A percentile compares a stretch with the other conserved stretches of the same genome.
Conservation (phyloP, 164 flowering plant species). For the Stephania japonica region DNA sequence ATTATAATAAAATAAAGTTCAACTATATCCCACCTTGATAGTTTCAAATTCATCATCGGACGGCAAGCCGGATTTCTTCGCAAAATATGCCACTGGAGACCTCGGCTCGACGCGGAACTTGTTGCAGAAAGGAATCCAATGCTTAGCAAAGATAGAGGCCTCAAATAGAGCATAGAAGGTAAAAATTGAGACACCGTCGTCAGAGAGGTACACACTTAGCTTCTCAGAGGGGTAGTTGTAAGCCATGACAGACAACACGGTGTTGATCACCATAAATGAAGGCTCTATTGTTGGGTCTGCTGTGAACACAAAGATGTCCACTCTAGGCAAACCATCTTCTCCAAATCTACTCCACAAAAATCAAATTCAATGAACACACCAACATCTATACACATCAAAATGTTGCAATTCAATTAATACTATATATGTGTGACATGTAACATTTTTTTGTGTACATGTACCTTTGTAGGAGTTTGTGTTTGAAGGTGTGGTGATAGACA, state of each 20-base stretch:
- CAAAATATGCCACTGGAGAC: slow-evolving; percentile 35
- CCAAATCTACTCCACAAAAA: slow-evolving; percentile 10
- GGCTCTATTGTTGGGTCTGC: slow-evolving; percentile 43
- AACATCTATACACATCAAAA: neutral
- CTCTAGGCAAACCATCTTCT: slow-evolving; percentile 22
- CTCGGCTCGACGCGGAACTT: slow-evolving; percentile 28
- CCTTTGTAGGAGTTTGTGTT: slow-evolving; percentile 32
- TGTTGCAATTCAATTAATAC: no score
- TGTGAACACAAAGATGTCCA: slow-evolving; percentile 44
- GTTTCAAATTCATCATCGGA: slow-evolving; percentile 11
- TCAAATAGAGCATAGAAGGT: slow-evolving; percentile 41
- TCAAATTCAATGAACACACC: neutral
- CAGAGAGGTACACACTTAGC: slow-evolving; percentile 36
- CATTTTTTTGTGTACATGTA: neutral
- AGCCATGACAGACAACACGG: slow-evolving; percentile 38
- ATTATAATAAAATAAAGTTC: no score
- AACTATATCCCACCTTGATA: slow-evolving; percentile 11
- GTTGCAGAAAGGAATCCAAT: slow-evolving; percentile 49
- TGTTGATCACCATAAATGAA: slow-evolving; percentile 35
- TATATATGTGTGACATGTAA: neutral
- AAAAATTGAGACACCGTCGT: slow-evolving; percentile 35
- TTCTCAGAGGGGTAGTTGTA: slow-evolving; percentile 40
- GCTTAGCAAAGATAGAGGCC: slow-evolving; percentile 33
- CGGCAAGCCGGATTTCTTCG: neutral
- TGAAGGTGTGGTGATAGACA: slow-evolving; percentile 23